phyloP scores from a whole-genome alignment of 352 stramenopile genomes.

The Phytopythium boreale region DNA sequence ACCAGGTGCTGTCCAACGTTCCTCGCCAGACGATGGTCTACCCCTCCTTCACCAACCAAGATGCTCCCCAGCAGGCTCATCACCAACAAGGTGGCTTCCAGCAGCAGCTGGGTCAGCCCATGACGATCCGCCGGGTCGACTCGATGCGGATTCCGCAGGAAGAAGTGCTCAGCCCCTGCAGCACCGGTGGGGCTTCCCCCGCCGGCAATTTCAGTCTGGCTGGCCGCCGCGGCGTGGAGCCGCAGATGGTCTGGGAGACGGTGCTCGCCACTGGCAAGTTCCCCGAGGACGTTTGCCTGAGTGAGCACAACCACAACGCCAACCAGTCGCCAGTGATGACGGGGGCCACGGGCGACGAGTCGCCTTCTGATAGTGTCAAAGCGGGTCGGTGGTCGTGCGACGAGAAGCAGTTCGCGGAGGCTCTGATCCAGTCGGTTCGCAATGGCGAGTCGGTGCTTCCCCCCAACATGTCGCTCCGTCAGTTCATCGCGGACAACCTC shows the following conservation, averaged over 20 bases:
- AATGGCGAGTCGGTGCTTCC: slow-evolving; percentile 41
- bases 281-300: slow-evolving; percentile 57
- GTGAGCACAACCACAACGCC: slow-evolving; percentile 24
- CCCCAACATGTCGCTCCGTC: slow-evolving; percentile 47
- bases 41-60: slow-evolving; percentile 10
- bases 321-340: slow-evolving; percentile 15
- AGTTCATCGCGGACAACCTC: slow-evolving; percentile 51
- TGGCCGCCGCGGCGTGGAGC: slow-evolving; percentile 11
- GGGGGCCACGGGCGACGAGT: slow-evolving; percentile 14
- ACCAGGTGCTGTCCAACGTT: slow-evolving; percentile 23
- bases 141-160: slow-evolving; percentile 8
- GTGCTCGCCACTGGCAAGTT: slow-evolving; percentile 61
- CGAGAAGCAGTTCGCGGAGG: slow-evolving; percentile 55
- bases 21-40: slow-evolving; percentile 30
- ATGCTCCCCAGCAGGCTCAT: slow-evolving; percentile 1
- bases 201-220: slow-evolving; percentile 1
- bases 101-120: slow-evolving; percentile 10
- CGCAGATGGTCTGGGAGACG: slow-evolving; percentile 60
- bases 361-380: slow-evolving; percentile 29
- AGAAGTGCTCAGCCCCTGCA: slow-evolving; percentile 19
- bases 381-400: slow-evolving; percentile 51
- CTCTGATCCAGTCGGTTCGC: slow-evolving; percentile 50
- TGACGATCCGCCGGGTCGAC: slow-evolving; percentile 6
- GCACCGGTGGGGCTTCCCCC: slow-evolving; percentile 14
- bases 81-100: slow-evolving; percentile 7